phyloP scores from a whole-genome alignment of 768 basidiomycete species.

The Termitomyces sp. region DNA sequence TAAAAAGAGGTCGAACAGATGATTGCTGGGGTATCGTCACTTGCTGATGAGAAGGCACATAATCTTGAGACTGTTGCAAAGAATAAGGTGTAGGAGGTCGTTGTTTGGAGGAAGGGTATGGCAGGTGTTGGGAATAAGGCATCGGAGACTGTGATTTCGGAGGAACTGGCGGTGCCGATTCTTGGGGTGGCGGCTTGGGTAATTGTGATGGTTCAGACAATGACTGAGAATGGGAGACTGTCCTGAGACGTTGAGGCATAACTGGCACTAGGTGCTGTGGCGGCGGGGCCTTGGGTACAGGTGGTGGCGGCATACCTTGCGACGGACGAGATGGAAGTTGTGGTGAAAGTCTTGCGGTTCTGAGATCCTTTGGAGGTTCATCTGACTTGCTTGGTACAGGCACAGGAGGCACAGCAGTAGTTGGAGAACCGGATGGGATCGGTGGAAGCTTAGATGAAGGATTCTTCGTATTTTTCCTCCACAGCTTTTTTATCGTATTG shows the following conservation, averaged over 20 bases:
- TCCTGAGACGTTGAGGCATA: background rate
- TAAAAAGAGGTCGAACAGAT: conserved; percentile 11
- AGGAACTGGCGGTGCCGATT: background rate
- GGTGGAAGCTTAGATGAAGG: conserved; percentile 41
- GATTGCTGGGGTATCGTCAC: conserved; percentile 5
- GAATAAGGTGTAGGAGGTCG: background rate
- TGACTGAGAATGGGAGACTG: background rate
- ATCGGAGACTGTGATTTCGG: conserved; percentile 1
- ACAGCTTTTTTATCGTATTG: conserved; percentile 68
- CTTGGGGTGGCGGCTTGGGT: background rate
- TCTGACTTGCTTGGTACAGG: conserved; percentile 26
- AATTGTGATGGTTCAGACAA: background rate
- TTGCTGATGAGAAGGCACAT: conserved; percentile 1
- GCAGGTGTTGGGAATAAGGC: background rate
- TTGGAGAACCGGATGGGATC: conserved; percentile 28
- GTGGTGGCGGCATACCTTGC: conserved; percentile 17
- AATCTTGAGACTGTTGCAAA: background rate
- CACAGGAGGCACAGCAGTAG: conserved; percentile 26
- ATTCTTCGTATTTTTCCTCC: conserved; percentile 68
- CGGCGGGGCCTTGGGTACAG: conserved; percentile 8
- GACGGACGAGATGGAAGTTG: conserved; percentile 17
- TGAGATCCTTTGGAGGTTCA: conserved; percentile 27
- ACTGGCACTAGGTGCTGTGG: conserved; percentile 15
- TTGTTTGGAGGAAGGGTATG: background rate
- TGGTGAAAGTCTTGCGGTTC: conserved; percentile 22